These are phyloP conservation scores for Alternaria brassicicola DNA, from an alignment of 2,329 filamentous ascomycete species.

Conservation along the genomic window DNA sequence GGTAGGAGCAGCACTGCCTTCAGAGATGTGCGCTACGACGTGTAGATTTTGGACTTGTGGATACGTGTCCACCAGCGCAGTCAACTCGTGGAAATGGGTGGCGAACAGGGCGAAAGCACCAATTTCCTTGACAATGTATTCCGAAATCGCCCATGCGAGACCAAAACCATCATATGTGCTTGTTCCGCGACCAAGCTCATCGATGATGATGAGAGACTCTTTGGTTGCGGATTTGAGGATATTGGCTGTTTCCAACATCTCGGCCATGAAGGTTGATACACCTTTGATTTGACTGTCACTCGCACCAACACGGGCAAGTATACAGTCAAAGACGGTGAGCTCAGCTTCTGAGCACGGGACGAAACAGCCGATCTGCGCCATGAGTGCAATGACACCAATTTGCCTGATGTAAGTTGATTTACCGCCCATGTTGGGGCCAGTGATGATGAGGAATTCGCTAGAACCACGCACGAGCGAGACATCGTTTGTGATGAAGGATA, in stretches of 20 bases:
- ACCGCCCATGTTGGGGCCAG: constrained; percentile 98
- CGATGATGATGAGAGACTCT: constrained; percentile 97
- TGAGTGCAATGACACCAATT: constrained; percentile 93
- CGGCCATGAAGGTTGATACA: constrained; percentile 98
- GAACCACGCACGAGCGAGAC: constrained; percentile 77
- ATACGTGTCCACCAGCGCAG: constrained; percentile 84
- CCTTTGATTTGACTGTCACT: constrained; percentile 97
- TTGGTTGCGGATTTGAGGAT: constrained; percentile 96
- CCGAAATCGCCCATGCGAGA: constrained; percentile 97
- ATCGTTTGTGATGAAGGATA: constrained; percentile 98
- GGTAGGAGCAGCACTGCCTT: constrained; percentile 38
- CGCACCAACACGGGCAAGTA: constrained; percentile 92
- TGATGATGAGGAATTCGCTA: constrained; percentile 94
- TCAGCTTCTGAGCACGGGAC: constrained; percentile 91
- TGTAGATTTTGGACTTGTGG: constrained; percentile 91
- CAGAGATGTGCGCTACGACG: constrained; percentile 88
- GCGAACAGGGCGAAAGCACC: constrained; percentile 94
- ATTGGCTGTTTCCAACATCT: constrained; percentile 98
- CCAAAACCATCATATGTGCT: constrained; percentile 99
- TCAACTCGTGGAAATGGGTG: constrained; percentile 98
- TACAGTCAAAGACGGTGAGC: constrained; percentile 94
- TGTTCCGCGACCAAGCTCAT: constrained; percentile 93
- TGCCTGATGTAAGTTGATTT: constrained; percentile 99
- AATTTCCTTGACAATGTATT: constrained; percentile 96
- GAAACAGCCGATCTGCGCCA: constrained; percentile 97